These are phyloP conservation scores for Musa balbisiana DNA, from an alignment of 202 grass and related monocot genomes.

Conservation along the genomic window DNA sequence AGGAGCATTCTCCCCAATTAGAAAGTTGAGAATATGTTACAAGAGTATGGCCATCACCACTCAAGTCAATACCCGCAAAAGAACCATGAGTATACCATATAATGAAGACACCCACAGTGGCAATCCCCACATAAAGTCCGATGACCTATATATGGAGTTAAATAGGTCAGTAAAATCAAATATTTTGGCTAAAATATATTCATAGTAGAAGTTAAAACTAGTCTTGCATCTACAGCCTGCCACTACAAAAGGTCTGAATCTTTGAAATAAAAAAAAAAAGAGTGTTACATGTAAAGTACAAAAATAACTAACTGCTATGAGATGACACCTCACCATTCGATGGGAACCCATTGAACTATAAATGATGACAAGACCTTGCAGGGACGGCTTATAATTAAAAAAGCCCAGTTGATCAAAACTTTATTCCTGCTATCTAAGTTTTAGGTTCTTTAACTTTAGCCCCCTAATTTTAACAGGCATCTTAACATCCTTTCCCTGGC, in stretches of 20 bases:
- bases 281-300: background rate
- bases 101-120: conserved; percentile 81
- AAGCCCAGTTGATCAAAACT: no score
- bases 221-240: no score
- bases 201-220: background rate
- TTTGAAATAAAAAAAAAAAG: no score
- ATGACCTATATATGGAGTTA: conserved; percentile 48
- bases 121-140: conserved; percentile 91
- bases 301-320: background rate
- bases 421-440: no score
- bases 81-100: conserved; percentile 96
- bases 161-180: background rate
- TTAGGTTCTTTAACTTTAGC: no score
- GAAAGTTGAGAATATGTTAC: conserved; percentile 87
- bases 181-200: background rate
- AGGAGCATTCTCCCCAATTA: conserved; percentile 77
- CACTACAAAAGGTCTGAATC: no score
- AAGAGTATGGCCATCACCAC: conserved; percentile 79
- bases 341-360: background rate
- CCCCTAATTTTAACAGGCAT: no score
- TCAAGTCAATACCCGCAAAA: conserved; percentile 88
- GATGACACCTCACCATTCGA: background rate
- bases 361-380: no score
- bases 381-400: no score
- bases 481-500: no score